Evolutionary conservation across 2,329 filamentous ascomycete genomes (phyloP).

Genomic region (Ploettnerulaceae sp.): DNA sequence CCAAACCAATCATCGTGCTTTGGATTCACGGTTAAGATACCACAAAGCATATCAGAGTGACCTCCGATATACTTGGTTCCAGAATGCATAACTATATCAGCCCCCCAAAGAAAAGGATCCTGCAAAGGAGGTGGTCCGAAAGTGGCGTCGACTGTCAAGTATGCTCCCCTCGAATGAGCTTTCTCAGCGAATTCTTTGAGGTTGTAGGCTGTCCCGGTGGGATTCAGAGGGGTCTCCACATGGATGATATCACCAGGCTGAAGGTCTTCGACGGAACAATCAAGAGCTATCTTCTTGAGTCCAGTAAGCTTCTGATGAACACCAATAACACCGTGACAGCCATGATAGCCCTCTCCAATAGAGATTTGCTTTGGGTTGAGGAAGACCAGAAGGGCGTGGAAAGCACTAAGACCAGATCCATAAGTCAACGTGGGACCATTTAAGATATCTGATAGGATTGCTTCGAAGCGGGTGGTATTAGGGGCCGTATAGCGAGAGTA

Average conservation of each 20-base stretch:
- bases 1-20: conserved; percentile 51
- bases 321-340: conserved; percentile 78
- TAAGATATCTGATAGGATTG: conserved; percentile 70
- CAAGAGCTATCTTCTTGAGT: conserved; percentile 66
- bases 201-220: conserved; percentile 73
- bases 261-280: conserved; percentile 61
- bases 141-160: conserved; percentile 80
- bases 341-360: conserved; percentile 85
- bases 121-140: conserved; percentile 88
- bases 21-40: conserved; percentile 66
- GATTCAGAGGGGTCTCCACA: conserved; percentile 91
- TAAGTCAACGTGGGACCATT: conserved; percentile 70
- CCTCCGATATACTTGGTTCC: conserved; percentile 97
- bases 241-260: conserved; percentile 79
- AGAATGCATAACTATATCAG: conserved; percentile 84
- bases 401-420: conserved; percentile 77
- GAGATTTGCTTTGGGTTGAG: conserved; percentile 79
- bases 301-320: conserved; percentile 72
- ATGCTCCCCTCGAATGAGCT: conserved; percentile 68
- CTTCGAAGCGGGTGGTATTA: conserved; percentile 79
- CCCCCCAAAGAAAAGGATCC: conserved; percentile 77
- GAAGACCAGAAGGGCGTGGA: conserved; percentile 81
- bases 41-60: conserved; percentile 89
- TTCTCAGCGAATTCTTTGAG: conserved; percentile 66
- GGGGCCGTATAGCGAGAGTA: conserved; percentile 80